Evolutionary conservation across 352 stramenopile species (phyloP).

Genomic region (Phytophthora kernoviae): DNA sequence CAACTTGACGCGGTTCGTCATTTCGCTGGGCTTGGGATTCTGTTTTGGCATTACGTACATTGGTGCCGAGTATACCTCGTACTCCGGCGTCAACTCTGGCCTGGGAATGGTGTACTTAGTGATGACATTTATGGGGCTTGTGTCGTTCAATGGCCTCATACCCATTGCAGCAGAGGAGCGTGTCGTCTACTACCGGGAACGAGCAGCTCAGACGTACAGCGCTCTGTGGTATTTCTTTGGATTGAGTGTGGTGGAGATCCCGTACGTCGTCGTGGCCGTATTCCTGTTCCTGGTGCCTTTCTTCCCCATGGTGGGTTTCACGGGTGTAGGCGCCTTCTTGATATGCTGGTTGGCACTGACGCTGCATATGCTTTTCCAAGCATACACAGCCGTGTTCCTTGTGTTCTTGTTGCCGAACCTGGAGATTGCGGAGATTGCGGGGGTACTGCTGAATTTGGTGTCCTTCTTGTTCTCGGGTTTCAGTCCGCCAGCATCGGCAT

Average conservation of each 20-base stretch:
- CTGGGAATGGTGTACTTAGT: slow-evolving; percentile 31
- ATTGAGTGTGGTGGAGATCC: background rate
- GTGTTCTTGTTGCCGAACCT: slow-evolving; percentile 29
- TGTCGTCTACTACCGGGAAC: background rate
- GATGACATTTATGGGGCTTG: background rate
- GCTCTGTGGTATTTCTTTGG: slow-evolving; percentile 4
- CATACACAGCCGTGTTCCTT: slow-evolving; percentile 21
- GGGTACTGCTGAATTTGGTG: slow-evolving; percentile 23
- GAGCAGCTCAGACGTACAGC: slow-evolving; percentile 3
- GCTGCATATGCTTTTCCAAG: slow-evolving; percentile 18
- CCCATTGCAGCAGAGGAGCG: background rate
- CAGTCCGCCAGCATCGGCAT: slow-evolving; percentile 31
- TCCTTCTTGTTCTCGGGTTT: slow-evolving; percentile 32
- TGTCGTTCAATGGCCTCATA: slow-evolving; percentile 2
- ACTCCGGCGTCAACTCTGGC: slow-evolving; percentile 21
- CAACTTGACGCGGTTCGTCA: slow-evolving; percentile 27
- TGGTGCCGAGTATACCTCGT: slow-evolving; percentile 21
- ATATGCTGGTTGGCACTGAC: slow-evolving; percentile 20
- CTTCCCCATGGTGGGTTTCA: slow-evolving; percentile 22
- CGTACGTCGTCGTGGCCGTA: slow-evolving; percentile 1
- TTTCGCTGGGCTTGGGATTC: slow-evolving; percentile 57
- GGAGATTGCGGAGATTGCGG: slow-evolving; percentile 12
- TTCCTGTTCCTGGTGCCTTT: background rate
- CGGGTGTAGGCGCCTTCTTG: slow-evolving; percentile 15
- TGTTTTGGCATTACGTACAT: slow-evolving; percentile 70